Percentiles rank a stretch among this genome's conserved stretches.
These are phyloP conservation scores for Amylostereum areolatum DNA, from an alignment of 1,284 basidiomycete species.

Conservation along the genomic window DNA sequence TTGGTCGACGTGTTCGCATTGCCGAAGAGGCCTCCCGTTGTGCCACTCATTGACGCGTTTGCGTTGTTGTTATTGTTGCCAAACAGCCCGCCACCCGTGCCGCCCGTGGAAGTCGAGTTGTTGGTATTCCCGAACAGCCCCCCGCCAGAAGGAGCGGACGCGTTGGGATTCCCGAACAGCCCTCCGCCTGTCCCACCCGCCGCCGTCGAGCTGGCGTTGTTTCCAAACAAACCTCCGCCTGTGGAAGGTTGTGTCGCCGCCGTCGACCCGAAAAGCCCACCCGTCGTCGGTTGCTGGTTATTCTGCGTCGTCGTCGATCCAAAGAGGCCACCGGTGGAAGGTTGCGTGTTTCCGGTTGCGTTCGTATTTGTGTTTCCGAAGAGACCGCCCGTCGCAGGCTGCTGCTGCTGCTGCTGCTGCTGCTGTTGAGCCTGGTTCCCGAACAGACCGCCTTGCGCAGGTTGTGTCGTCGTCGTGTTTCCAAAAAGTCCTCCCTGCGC, in stretches of 20 bases:
- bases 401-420: constrained; percentile 8
- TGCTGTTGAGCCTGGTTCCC: constrained; percentile 4
- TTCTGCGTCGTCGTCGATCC: constrained; percentile 14
- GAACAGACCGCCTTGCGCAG: constrained; percentile 10
- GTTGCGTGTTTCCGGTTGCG: constrained; percentile 5
- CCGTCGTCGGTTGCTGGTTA: constrained; percentile 10
- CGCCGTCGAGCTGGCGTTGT: constrained; percentile 4
- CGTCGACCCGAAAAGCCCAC: constrained; percentile 20
- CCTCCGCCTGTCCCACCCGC: constrained; percentile 20
- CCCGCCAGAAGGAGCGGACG: constrained; percentile 15
- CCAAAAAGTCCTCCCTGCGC: constrained; percentile 11
- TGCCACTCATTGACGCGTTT: constrained; percentile 20
- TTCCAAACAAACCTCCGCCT: constrained; percentile 22
- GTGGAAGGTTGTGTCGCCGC: constrained; percentile 21
- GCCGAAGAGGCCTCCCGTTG: constrained; percentile 16
- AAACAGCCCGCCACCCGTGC: constrained; percentile 18
- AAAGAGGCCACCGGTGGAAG: constrained; percentile 3
- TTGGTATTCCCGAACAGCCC: constrained; percentile 30
- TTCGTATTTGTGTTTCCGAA: constrained; percentile 24
- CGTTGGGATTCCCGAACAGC: constrained; percentile 21
- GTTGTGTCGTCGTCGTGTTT: constrained; percentile 1
- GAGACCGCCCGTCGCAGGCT: constrained; percentile 17
- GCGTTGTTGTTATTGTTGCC: constrained; percentile 16
- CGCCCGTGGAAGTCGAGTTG: constrained; percentile 6
- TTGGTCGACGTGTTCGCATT: constrained; percentile 8